These are phyloP conservation scores for Lasiodiplodia gonubiensis DNA, from an alignment of 2,329 filamentous ascomycete species.

Conservation along the genomic window DNA sequence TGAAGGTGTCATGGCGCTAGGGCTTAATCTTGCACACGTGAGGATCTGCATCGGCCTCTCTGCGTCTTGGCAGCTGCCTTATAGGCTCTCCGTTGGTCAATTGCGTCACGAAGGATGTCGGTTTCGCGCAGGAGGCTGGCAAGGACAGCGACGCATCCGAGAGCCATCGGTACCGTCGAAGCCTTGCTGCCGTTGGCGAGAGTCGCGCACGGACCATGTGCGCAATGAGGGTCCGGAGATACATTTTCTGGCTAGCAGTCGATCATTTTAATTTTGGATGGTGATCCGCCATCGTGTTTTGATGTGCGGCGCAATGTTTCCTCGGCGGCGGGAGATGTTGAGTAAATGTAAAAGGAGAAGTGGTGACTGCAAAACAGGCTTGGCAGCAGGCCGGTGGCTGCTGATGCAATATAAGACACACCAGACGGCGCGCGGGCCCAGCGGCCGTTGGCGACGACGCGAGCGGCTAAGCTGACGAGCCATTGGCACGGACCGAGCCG, in stretches of 20 bases:
- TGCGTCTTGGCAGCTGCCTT: background rate
- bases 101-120: background rate
- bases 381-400: slow-evolving; percentile 1
- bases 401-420: background rate
- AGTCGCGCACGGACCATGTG: background rate
- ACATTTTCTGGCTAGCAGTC: background rate
- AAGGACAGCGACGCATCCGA: background rate
- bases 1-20: slow-evolving; percentile 8
- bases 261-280: slow-evolving; percentile 14
- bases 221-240: slow-evolving; percentile 6
- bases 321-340: background rate
- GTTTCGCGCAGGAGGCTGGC: background rate
- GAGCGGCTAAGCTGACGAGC: background rate
- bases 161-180: background rate
- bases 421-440: background rate
- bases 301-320: background rate
- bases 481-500: slow-evolving; percentile 26
- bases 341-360: background rate
- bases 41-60: slow-evolving; percentile 7
- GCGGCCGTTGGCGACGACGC: background rate
- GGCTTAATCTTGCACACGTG: slow-evolving; percentile 11
- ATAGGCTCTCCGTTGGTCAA: background rate
- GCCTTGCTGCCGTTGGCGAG: background rate
- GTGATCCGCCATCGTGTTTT: background rate
- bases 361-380: background rate